A percentile compares a stretch with the other conserved stretches of the same genome.
These are phyloP conservation scores for Pseudotsuga menziesii DNA, from an alignment of 75 land plant species.

Conservation along the genomic window DNA sequence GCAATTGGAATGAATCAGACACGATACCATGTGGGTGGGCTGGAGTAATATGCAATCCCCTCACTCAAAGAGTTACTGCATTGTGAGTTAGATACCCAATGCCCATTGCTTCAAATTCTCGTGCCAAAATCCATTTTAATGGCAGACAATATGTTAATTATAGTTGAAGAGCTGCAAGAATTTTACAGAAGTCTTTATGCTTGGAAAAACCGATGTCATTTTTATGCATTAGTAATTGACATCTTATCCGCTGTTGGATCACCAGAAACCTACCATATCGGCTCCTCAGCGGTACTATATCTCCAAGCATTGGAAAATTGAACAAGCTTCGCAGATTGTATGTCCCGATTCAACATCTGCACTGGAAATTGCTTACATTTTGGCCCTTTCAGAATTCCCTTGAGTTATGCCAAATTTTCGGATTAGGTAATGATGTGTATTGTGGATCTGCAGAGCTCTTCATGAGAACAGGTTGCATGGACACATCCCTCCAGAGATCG, in stretches of 20 bases:
- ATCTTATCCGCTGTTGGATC: neutral
- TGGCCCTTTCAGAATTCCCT: neutral
- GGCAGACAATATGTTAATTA: too few relatives aligned
- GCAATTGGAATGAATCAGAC: constrained; percentile 49
- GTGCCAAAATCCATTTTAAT: too few relatives aligned
- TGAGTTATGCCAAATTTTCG: neutral
- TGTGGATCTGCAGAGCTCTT: constrained; percentile 52
- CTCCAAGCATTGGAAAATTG: constrained; percentile 81
- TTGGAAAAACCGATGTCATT: neutral
- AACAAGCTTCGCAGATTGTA: constrained; percentile 67
- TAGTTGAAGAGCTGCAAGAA: too few relatives aligned
- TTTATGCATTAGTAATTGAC: neutral
- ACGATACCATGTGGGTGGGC: constrained; percentile 57
- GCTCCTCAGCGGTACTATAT: constrained; percentile 69
- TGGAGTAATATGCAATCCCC: constrained; percentile 53
- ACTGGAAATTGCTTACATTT: constrained; percentile 2
- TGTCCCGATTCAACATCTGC: constrained; percentile 12
- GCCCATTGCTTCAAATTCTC: neutral
- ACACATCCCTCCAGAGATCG: constrained; percentile 65
- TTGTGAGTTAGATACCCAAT: constrained; percentile 28
- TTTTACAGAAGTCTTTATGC: too few relatives aligned
- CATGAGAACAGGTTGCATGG: constrained; percentile 87
- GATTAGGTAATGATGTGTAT: neutral
- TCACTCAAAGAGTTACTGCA: constrained; percentile 42
- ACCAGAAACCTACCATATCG: constrained; percentile 73